Evolutionary conservation across 106 monocot species (phyloP), one percentile per base, ranked within the genome.

Genomic region (Alisma plantagoaquatica): DNA sequence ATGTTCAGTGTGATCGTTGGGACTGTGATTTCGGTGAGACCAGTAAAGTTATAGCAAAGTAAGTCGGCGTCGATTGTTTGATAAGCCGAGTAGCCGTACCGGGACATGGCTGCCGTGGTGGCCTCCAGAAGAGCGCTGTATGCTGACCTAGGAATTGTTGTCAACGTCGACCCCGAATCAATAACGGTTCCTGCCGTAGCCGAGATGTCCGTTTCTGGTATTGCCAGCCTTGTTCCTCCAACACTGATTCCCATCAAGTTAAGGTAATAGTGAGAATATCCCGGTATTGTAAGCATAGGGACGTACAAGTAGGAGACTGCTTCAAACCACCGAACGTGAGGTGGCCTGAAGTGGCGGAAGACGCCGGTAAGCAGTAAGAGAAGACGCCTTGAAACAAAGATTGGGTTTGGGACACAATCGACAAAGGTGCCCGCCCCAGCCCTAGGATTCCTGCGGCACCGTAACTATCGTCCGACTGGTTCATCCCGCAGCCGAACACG

Each of bases 161-260:
- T 76, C 28, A 86, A 76, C 20, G 77, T 73, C 10, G 80, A 76
- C 26, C 85, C 85, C 0, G 85, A 80, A 49, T 86, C 86, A 44
- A 86, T 53, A 4, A 80, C 6, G 3, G 71, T 59, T 0, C 75
- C 77, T n/a, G n/a, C n/a, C 1, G 59, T 62, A 0, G 4, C 44
- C 2, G 53, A 27, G 69, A 81, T 77, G 22, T 69, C 49, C 0
- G 54, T 25, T 0, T 73, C 45, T 1, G 68, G 14, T 15, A 82
- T 30, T 10, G 22, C 2, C 0, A 87, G 54, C 35, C 27, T 9
- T 27, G 19, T 23, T 16, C 49, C 49, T 0, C 49, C 61, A 12
- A 62, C 61, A 16, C 49, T 62, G 18, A 62, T 62, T 19, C 61
- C 61, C 3, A 32, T 30, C 48, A 62, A 21, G 20, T 32, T 33